Evolutionary conservation across 1,284 basidiomycete species (phyloP).

Genomic region (Lentinula novae-zelandiae): DNA sequence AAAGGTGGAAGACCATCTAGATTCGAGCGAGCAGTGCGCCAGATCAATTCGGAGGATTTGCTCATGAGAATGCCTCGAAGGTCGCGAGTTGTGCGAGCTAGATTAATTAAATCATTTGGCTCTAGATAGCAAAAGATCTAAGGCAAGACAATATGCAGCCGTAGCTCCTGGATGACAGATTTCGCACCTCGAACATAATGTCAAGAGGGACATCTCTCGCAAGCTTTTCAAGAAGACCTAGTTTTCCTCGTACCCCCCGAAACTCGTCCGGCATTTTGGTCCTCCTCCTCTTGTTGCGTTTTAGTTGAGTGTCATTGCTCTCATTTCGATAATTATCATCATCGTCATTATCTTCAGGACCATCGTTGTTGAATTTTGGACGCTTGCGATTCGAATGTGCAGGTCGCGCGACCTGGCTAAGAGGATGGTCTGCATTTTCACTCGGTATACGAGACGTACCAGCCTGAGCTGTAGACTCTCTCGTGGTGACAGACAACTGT

Average conservation of each 20-base stretch:
- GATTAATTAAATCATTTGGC: slow-evolving; percentile 24
- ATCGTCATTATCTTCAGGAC: not conserved
- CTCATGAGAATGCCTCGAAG: slow-evolving; percentile 25
- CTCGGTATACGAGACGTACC: not conserved
- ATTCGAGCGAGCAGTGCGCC: slow-evolving; percentile 17
- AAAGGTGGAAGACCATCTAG: slow-evolving; percentile 6
- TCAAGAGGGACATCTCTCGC: slow-evolving; percentile 5
- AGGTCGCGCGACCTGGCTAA: not conserved
- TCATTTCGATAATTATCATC: not conserved
- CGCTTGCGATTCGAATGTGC: not conserved
- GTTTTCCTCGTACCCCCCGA: slow-evolving; percentile 2
- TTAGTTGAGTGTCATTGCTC: not conserved
- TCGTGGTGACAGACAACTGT: not conserved
- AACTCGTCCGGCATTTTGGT: slow-evolving; percentile 1
- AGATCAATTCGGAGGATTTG: slow-evolving; percentile 18
- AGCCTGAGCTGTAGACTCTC: not conserved
- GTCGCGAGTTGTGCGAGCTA: slow-evolving; percentile 24
- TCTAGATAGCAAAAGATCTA: slow-evolving; percentile 23
- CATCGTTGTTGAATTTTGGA: not conserved
- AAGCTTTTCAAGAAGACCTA: slow-evolving; percentile 2
- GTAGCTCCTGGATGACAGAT: too few relatives aligned
- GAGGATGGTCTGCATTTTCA: not conserved
- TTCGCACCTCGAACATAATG: slow-evolving; percentile 4
- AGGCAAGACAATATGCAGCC: not conserved
- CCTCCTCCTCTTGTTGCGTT: not conserved